Percentiles rank a stretch among this genome's conserved stretches.
phyloP scores from a whole-genome alignment of 2,329 filamentous ascomycete genomes.

The Cordyceps tenuipes region DNA sequence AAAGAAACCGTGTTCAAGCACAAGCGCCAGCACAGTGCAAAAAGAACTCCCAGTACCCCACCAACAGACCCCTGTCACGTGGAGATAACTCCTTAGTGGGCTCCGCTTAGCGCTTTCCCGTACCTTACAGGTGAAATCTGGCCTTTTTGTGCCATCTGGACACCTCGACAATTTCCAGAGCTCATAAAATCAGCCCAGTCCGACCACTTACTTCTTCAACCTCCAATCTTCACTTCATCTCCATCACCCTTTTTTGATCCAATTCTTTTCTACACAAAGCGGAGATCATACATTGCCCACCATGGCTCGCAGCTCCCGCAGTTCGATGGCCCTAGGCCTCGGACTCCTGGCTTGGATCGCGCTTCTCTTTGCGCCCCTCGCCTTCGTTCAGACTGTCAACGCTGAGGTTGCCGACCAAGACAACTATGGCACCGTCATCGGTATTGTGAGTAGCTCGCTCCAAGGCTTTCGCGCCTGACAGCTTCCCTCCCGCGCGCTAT shows the following conservation, averaged over 20 bases:
- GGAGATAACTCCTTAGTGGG: constrained; percentile 17
- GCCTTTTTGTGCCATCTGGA: constrained; percentile 39
- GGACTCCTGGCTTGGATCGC: constrained; percentile 88
- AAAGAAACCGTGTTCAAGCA: not conserved
- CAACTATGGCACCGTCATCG: constrained; percentile 81
- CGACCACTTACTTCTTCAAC: constrained; percentile 17
- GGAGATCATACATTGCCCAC: constrained; percentile 18
- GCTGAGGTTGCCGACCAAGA: constrained; percentile 67
- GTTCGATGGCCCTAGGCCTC: constrained; percentile 69
- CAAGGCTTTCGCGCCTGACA: not conserved
- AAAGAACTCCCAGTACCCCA: not conserved
- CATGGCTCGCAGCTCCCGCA: constrained; percentile 49
- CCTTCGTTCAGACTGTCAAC: constrained; percentile 60
- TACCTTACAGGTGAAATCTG: constrained; percentile 34
- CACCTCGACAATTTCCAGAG: constrained; percentile 31
- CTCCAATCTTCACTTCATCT: constrained; percentile 21
- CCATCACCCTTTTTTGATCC: constrained; percentile 18
- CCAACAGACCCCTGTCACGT: constrained; percentile 25
- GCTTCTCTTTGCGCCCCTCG: constrained; percentile 78
- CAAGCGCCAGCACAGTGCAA: constrained; percentile 6
- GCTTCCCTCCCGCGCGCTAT: not conserved
- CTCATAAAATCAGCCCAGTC: constrained; percentile 27
- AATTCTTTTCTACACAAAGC: constrained; percentile 12
- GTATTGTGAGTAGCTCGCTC: constrained; percentile 56
- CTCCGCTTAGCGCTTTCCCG: constrained; percentile 7